Percentiles rank a stretch among this genome's conserved stretches.
Conservation (phyloP, 345 rosid species). For the Brassica carinata region DNA sequence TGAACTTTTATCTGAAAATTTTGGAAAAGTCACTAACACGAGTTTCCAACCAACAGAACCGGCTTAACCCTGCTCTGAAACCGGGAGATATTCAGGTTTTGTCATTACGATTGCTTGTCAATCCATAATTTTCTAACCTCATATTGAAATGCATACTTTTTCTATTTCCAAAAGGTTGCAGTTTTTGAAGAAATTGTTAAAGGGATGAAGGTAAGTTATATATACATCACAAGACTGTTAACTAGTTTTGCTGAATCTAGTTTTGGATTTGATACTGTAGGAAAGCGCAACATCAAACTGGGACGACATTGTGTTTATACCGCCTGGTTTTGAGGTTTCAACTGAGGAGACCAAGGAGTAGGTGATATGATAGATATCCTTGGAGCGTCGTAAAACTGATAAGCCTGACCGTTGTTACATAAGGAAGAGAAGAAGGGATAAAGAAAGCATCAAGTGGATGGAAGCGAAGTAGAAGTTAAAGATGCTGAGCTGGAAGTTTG, state of each 20-base stretch:
- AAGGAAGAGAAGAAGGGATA: no score
- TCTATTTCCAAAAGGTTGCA: slow-evolving; percentile 54
- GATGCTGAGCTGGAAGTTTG: no score
- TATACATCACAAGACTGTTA: slow-evolving; percentile 5
- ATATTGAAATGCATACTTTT: slow-evolving; percentile 17
- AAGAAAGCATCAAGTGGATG: no score
- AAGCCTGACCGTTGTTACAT: no score
- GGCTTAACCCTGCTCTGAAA: slow-evolving; percentile 68
- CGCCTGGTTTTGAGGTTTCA: slow-evolving; percentile 90
- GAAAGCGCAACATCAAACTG: slow-evolving; percentile 53
- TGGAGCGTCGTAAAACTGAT: slow-evolving; percentile 1
- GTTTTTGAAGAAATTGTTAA: slow-evolving; percentile 83
- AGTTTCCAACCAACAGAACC: slow-evolving; percentile 74
- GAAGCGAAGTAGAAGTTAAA: no score
- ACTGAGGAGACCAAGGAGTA: slow-evolving; percentile 47
- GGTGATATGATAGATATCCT: slow-evolving; percentile 15
- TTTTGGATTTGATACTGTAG: slow-evolving; percentile 46
- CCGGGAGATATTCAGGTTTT: slow-evolving; percentile 78
- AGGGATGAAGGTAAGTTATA: slow-evolving; percentile 66
- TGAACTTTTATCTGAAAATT: no score
- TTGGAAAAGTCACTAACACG: slow-evolving; percentile 66
- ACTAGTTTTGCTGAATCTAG: slow-evolving; percentile 18
- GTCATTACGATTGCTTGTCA: not conserved
- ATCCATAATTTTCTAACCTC: not conserved
- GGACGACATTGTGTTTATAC: slow-evolving; percentile 84